phyloP scores from a whole-genome alignment of 352 stramenopile genomes.

The Phytophthora sp. region DNA sequence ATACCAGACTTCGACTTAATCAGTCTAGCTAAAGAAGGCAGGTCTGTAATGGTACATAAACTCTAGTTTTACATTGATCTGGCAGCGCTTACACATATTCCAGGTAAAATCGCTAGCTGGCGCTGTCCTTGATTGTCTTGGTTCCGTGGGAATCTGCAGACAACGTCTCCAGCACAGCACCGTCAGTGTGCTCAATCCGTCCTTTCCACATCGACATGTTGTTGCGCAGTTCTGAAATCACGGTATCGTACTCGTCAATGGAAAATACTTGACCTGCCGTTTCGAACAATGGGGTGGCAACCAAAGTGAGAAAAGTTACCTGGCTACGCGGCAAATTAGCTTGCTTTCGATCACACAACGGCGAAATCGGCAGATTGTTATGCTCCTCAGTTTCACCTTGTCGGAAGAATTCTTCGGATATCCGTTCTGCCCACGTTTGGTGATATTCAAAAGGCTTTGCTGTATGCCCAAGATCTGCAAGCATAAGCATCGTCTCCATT shows the following conservation, averaged over 20 bases:
- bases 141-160: constrained; percentile 34
- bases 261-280: constrained; percentile 60
- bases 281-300: constrained; percentile 70
- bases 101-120: too few relatives aligned
- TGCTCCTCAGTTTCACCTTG: constrained; percentile 70
- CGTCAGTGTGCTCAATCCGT: constrained; percentile 40
- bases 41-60: constrained; percentile 22
- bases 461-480: constrained; percentile 68
- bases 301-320: constrained; percentile 66
- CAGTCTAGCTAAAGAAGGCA: background rate
- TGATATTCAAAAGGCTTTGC: constrained; percentile 72
- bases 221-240: constrained; percentile 56
- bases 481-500: constrained; percentile 81
- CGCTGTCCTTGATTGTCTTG: constrained; percentile 8
- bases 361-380: constrained; percentile 56
- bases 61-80: constrained; percentile 10
- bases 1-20: background rate
- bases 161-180: constrained; percentile 34
- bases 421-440: constrained; percentile 61
- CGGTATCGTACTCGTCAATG: constrained; percentile 61
- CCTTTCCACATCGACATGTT: constrained; percentile 62
- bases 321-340: constrained; percentile 71
- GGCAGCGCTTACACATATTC: background rate
- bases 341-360: constrained; percentile 63
- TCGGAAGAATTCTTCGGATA: constrained; percentile 73